phyloP scores from a whole-genome alignment of 495 filamentous ascomycete species.

The Tuber melanosporum region DNA sequence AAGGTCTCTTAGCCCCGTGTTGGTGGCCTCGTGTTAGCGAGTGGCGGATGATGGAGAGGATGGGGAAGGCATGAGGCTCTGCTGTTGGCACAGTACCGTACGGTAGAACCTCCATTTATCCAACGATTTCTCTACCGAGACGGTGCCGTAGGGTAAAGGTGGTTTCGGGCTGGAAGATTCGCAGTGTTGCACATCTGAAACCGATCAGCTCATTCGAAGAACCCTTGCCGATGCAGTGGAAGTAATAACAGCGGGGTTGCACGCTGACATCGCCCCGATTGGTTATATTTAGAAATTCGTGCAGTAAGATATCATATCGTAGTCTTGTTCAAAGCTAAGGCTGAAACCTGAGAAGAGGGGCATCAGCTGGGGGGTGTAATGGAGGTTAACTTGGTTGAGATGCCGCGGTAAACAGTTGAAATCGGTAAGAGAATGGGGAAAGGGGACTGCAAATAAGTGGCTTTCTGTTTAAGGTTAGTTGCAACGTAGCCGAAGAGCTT shows the following conservation, averaged over 20 bases:
- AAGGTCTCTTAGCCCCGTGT: not conserved
- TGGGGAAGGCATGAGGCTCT: not conserved
- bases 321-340: slow-evolving; percentile 13
- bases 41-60: not conserved
- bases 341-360: slow-evolving; percentile 22
- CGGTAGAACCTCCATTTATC: not conserved
- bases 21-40: not conserved
- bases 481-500: not conserved
- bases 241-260: slow-evolving; percentile 24
- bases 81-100: not conserved
- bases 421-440: not conserved
- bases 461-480: not conserved
- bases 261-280: slow-evolving; percentile 17
- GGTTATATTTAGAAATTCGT: slow-evolving; percentile 21
- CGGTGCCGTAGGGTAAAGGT: not conserved
- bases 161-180: not conserved
- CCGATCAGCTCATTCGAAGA: not conserved
- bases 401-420: not conserved
- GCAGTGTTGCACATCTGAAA: not conserved
- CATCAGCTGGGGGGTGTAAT: slow-evolving; percentile 13
- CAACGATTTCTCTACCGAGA: not conserved
- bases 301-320: too few species aligned
- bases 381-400: not conserved
- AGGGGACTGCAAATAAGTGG: not conserved
- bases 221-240: not conserved